Evolutionary conservation across 495 filamentous ascomycete species (phyloP).

Genomic region (Lasiosphaeria miniovina): DNA sequence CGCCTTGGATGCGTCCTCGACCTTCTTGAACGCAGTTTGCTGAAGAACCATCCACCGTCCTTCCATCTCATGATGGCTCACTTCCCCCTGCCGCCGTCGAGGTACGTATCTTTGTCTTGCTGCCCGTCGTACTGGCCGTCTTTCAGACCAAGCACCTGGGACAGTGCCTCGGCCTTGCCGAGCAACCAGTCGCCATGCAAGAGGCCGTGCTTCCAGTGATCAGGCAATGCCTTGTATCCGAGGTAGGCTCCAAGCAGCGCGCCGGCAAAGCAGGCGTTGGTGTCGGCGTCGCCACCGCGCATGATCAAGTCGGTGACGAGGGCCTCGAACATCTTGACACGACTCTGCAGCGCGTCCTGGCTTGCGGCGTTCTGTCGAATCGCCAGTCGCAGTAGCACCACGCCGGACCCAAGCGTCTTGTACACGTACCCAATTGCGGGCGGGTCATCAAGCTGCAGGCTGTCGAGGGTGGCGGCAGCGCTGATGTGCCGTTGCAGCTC

Average conservation of each 20-base stretch:
- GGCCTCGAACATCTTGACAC: conserved; percentile 34
- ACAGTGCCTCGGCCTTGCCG: conserved; percentile 32
- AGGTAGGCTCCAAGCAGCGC: conserved; percentile 42
- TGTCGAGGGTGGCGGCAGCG: conserved; percentile 16
- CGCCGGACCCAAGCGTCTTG: conserved; percentile 43
- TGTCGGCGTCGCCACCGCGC: conserved; percentile 49
- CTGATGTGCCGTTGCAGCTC: conserved; percentile 35
- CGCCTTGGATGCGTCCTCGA: conserved; percentile 23
- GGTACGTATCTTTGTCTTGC: conserved; percentile 30
- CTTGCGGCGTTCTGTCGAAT: conserved; percentile 24
- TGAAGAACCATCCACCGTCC: conserved; percentile 31
- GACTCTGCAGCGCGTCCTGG: conserved; percentile 5
- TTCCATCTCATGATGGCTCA: conserved; percentile 33
- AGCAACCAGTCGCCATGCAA: conserved; percentile 39
- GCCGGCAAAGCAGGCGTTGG: conserved; percentile 48
- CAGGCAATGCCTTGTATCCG: conserved; percentile 38
- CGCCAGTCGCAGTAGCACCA: conserved; percentile 36
- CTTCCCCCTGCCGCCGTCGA: conserved; percentile 26
- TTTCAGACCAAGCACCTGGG: conserved; percentile 26
- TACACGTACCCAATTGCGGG: conserved; percentile 49
- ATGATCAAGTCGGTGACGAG: conserved; percentile 45
- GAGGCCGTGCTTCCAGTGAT: conserved; percentile 44
- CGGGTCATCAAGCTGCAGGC: conserved; percentile 39
- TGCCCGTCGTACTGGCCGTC: conserved; percentile 27
- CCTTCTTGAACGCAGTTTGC: conserved; percentile 20